These are phyloP conservation scores for Xanthoconium stramineum DNA, from an alignment of 768 basidiomycete species.

Conservation along the genomic window DNA sequence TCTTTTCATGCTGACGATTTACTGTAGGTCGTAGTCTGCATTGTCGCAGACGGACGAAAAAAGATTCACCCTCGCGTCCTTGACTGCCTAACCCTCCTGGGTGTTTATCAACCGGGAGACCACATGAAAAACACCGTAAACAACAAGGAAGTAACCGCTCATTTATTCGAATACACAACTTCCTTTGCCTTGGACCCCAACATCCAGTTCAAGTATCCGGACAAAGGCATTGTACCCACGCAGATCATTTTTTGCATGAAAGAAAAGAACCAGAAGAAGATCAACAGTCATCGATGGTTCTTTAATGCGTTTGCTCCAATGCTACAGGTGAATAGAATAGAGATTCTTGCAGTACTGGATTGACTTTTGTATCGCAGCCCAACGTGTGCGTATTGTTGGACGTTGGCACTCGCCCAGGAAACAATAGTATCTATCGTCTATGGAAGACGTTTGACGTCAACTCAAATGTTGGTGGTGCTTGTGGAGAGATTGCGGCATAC, in stretches of 20 bases:
- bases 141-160: slow-evolving; percentile 67
- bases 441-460: slow-evolving; percentile 96
- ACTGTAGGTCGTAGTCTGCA: slow-evolving; percentile 80
- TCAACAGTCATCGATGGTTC: slow-evolving; percentile 96
- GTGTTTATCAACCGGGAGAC: slow-evolving; percentile 79
- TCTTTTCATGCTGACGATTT: neutral
- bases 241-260: slow-evolving; percentile 91
- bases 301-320: slow-evolving; percentile 90
- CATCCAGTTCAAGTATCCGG: slow-evolving; percentile 82
- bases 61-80: slow-evolving; percentile 81
- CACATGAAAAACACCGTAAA: slow-evolving; percentile 65
- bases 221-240: slow-evolving; percentile 92
- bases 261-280: slow-evolving; percentile 95
- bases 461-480: slow-evolving; percentile 91
- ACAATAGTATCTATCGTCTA: slow-evolving; percentile 86
- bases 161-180: slow-evolving; percentile 85
- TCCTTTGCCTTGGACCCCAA: slow-evolving; percentile 77
- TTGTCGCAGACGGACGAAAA: slow-evolving; percentile 85
- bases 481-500: slow-evolving; percentile 93
- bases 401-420: slow-evolving; percentile 88
- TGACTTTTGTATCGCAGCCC: slow-evolving; percentile 44
- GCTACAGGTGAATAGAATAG: slow-evolving; percentile 57
- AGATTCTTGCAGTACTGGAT: neutral
- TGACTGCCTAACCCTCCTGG: slow-evolving; percentile 87
- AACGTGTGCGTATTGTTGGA: slow-evolving; percentile 92